Evolutionary conservation across 257 asterid genomes (phyloP).

Genomic region (Ehretia macrophylla): DNA sequence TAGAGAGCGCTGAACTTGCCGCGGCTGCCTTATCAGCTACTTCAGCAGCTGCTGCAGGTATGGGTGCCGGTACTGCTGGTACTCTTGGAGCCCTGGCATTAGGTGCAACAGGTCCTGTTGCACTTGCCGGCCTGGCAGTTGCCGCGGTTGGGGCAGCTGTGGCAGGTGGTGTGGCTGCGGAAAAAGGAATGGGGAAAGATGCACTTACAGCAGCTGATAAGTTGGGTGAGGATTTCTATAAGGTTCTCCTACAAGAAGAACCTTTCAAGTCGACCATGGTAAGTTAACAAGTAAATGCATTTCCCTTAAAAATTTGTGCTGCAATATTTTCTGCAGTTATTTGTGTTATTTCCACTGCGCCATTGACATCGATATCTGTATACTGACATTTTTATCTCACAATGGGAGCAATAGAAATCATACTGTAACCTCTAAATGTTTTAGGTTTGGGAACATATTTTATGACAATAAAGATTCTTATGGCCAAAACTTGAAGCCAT

Average conservation of each 20-base stretch:
- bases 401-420: neutral
- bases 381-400: neutral
- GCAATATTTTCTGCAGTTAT: neutral
- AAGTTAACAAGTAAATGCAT: slow-evolving; percentile 7
- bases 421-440: neutral
- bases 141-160: slow-evolving; percentile 91
- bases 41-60: slow-evolving; percentile 81
- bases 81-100: slow-evolving; percentile 73
- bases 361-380: neutral
- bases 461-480: neutral
- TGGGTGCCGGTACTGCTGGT: slow-evolving; percentile 77
- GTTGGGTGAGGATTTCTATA: slow-evolving; percentile 87
- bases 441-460: neutral
- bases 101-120: slow-evolving; percentile 78
- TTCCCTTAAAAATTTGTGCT: neutral
- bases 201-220: slow-evolving; percentile 64
- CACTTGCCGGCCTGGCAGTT: slow-evolving; percentile 60
- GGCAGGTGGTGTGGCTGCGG: slow-evolving; percentile 72
- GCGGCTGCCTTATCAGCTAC: slow-evolving; percentile 77
- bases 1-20: slow-evolving; percentile 79
- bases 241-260: slow-evolving; percentile 79
- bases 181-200: slow-evolving; percentile 57
- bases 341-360: neutral
- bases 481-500: neutral
- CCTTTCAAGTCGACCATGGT: slow-evolving; percentile 87